Evolutionary conservation across 225 moss, liverwort and hornwort species (phyloP).

Genomic region (Polytrichum commune): DNA sequence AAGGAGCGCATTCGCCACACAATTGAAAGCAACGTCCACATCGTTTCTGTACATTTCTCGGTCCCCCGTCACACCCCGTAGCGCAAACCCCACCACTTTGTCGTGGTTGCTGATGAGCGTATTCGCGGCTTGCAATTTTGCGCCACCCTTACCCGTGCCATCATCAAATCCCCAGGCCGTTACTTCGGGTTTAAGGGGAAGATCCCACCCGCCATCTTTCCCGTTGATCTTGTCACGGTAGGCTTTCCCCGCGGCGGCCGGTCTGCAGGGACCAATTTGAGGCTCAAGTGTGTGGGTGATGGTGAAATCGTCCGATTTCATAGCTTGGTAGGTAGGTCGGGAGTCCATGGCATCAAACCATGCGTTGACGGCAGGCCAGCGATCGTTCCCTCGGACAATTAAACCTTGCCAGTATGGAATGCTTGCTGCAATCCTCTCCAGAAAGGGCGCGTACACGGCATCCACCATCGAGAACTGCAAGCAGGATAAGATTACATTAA

Average conservation of each 20-base stretch:
- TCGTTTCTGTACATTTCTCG: slow-evolving; percentile 32
- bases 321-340: slow-evolving; percentile 66
- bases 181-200: slow-evolving; percentile 68
- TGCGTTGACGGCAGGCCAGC: slow-evolving; percentile 65
- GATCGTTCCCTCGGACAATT: slow-evolving; percentile 44
- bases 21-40: slow-evolving; percentile 55
- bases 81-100: slow-evolving; percentile 42
- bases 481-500: too few species aligned
- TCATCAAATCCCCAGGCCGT: slow-evolving; percentile 91
- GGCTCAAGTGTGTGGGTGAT: slow-evolving; percentile 75
- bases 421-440: slow-evolving; percentile 82
- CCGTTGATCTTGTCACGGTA: slow-evolving; percentile 70
- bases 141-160: slow-evolving; percentile 58
- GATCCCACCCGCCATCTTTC: slow-evolving; percentile 65
- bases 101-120: slow-evolving; percentile 61
- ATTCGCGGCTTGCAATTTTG: slow-evolving; percentile 62
- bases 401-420: slow-evolving; percentile 82
- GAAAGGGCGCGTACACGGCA: slow-evolving; percentile 70
- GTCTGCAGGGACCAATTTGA: slow-evolving; percentile 63
- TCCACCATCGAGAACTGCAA: slow-evolving; percentile 79
- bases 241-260: slow-evolving; percentile 39
- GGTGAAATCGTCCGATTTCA: slow-evolving; percentile 85
- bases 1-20: slow-evolving; percentile 64
- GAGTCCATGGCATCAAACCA: slow-evolving; percentile 90
- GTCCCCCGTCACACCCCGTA: slow-evolving; percentile 32